Evolutionary conservation across 2,329 filamentous ascomycete species (phyloP), one percentile per base, ranked within the genome.

Genomic region (Trichoderma sp.): DNA sequence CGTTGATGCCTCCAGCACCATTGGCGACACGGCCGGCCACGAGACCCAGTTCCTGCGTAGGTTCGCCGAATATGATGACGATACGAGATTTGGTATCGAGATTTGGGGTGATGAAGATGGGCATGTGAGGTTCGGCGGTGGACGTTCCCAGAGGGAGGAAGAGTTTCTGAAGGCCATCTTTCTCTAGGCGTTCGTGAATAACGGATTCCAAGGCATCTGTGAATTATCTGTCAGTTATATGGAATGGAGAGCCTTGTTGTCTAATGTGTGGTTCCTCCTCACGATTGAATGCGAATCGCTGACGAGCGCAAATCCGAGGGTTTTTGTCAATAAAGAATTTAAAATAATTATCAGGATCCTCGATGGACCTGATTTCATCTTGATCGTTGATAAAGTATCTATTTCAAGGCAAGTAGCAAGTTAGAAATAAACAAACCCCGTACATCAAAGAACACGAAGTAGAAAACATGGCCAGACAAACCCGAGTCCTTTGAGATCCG

Each of bases 321-420:
- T 94, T 94, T 76, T 89, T 90, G 79, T 88, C 91, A 68, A 92
- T 81, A 79, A 90, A 91, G 85, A 87, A 97, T 75, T 93, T 88
- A 84, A 93, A 97, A 78, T 90, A 91, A 74, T 87, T 84, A 32
- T 91, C 86, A 0, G 92, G 90, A 43, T 93, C 83, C 26, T 87
- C 83, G 70, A 93, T 91, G 73, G 86, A 90, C 62, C 92, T 90
- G 73, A 97, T 88, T 77, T 95, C 89, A 75, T 95, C 93, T 0
- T 90, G 81, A 0, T 90, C 86, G 75, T 93, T 94, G 82, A 97
- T 82, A 79, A 93, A 95, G 81, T 94, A 97, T 57, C 93, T 95
- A 73, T 24, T 12, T 8, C 6, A 24, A 70, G 15, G 11, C 53
- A n/a, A n/a, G n/a, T n/a, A 57, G 2, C 58, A 15, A 8, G 34